Conservation (phyloP, 495 filamentous ascomycete genomes). For the Pseudevernia furfuracea region DNA sequence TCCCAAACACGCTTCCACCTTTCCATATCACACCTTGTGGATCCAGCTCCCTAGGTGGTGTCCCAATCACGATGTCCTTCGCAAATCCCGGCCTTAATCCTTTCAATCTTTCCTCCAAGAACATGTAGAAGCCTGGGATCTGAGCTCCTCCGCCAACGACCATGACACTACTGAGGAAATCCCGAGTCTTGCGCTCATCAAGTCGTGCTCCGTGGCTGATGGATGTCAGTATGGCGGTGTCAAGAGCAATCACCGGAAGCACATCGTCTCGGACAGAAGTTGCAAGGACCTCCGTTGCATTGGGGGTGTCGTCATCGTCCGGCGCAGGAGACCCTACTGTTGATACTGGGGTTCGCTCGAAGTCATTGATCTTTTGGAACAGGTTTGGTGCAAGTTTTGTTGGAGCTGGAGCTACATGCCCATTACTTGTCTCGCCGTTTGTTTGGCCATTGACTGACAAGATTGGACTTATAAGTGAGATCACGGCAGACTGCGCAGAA, state of each 20-base stretch:
- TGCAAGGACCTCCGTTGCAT: constrained; percentile 32
- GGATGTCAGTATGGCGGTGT: constrained; percentile 78
- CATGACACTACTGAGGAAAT: constrained; percentile 93
- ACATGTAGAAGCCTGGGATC: constrained; percentile 63
- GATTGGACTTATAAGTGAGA: constrained; percentile 57
- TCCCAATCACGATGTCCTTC: constrained; percentile 81
- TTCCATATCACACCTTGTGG: constrained; percentile 96
- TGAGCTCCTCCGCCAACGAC: constrained; percentile 84
- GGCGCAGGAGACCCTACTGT: constrained; percentile 79
- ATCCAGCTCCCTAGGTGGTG: constrained; percentile 84
- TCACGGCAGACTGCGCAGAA: constrained; percentile 71
- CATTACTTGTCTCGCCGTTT: constrained; percentile 21
- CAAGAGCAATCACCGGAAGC: constrained; percentile 73
- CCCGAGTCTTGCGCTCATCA: constrained; percentile 86
- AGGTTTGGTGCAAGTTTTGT: constrained; percentile 31
- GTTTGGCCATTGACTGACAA: constrained; percentile 4
- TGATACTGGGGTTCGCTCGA: constrained; percentile 71
- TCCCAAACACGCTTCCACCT: constrained; percentile 94
- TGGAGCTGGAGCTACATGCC: constrained; percentile 17
- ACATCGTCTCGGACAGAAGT: constrained; percentile 70
- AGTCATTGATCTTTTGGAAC: constrained; percentile 44
- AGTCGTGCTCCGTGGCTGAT: constrained; percentile 79
- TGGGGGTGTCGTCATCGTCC: constrained; percentile 57
- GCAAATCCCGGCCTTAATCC: constrained; percentile 57
- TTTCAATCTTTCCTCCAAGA: constrained; percentile 74